Percentiles rank a stretch among this genome's conserved stretches.
Evolutionary conservation across 208 protist species (phyloP).

Genomic region (Tritrichomonas musculus): DNA sequence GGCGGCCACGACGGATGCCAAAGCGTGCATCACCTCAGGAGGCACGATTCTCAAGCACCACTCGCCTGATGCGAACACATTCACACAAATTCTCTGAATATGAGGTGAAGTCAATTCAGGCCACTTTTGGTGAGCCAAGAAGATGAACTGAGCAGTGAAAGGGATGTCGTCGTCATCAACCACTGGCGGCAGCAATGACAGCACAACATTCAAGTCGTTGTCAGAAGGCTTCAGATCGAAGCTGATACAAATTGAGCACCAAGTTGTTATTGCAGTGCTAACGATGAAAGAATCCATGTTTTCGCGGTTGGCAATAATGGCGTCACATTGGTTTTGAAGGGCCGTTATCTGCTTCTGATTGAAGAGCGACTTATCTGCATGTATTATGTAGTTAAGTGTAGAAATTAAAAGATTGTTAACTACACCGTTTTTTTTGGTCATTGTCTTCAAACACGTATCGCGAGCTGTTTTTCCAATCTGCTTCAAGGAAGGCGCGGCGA

Average conservation of each 20-base stretch:
- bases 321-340: not conserved
- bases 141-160: not conserved
- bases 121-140: not conserved
- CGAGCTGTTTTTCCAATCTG: not conserved
- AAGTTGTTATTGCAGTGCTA: not conserved
- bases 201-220: not conserved
- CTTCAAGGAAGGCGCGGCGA: not conserved
- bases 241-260: not conserved
- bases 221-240: not conserved
- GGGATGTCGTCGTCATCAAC: not conserved
- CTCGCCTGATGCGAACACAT: not conserved
- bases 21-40: not conserved
- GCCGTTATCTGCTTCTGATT: not conserved
- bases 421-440: not conserved
- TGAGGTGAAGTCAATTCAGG: not conserved
- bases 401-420: not conserved
- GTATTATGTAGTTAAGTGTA: not conserved
- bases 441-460: not conserved
- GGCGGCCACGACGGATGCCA: not conserved
- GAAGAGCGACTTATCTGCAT: not conserved
- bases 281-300: not conserved
- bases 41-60: not conserved
- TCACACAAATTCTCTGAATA: not conserved
- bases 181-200: not conserved
- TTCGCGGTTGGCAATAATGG: not conserved